Conservation (phyloP, 192 early-diverging fungal species). For the Podila verticillata region DNA sequence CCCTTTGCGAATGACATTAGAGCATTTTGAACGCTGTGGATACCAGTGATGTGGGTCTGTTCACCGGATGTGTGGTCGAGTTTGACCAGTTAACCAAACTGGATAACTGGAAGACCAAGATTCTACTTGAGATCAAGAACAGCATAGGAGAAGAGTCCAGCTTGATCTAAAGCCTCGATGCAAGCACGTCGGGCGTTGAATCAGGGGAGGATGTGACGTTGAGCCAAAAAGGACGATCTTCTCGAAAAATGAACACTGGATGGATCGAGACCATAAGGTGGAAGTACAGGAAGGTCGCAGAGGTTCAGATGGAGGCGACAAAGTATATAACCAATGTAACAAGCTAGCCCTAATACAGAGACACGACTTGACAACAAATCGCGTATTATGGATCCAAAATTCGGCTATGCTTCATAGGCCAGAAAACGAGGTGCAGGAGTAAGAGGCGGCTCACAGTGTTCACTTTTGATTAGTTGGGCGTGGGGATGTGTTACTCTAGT, state of each 20-base stretch:
- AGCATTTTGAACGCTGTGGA: constrained; percentile 79
- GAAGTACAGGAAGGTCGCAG: too few species aligned
- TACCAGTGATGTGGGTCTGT: constrained; percentile 82
- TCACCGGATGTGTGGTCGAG: constrained; percentile 81
- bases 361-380: too few species aligned
- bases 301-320: too few species aligned
- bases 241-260: not conserved
- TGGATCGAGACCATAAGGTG: not conserved
- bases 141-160: constrained; percentile 72
- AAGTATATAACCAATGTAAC: too few species aligned
- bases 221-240: not conserved
- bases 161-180: constrained; percentile 54
- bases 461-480: too few species aligned
- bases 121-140: constrained; percentile 92
- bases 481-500: too few species aligned
- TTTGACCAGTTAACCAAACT: constrained; percentile 92
- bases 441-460: too few species aligned
- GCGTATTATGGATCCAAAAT: too few species aligned
- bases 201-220: not conserved
- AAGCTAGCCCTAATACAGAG: too few species aligned
- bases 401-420: too few species aligned
- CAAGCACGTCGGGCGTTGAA: not conserved
- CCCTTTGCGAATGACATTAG: constrained; percentile 31
- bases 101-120: constrained; percentile 96
- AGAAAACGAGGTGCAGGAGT: too few species aligned